Evolutionary conservation across 1,139 yeast genomes (phyloP).

Genomic region (Hemisphaericaspora lyxosophila): DNA sequence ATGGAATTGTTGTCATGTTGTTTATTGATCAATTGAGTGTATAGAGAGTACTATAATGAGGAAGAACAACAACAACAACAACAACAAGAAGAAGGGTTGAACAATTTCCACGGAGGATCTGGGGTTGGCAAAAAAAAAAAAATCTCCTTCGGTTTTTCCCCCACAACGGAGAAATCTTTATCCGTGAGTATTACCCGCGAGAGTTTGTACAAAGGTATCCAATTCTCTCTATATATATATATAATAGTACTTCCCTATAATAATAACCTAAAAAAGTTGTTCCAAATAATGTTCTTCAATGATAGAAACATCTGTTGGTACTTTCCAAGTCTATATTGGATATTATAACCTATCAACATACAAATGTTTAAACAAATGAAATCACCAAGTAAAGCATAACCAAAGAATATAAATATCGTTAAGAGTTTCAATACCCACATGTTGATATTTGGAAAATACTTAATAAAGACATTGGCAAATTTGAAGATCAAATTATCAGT

Average conservation of each 20-base stretch:
- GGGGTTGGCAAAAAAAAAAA: background rate
- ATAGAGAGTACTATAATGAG: no score
- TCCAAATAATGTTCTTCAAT: conserved; percentile 10
- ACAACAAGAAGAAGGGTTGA: background rate
- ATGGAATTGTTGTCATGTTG: conserved; percentile 14
- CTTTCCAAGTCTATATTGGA: conserved; percentile 9
- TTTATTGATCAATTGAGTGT: background rate
- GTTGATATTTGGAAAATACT: conserved; percentile 15
- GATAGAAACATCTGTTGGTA: conserved; percentile 11
- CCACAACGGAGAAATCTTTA: background rate
- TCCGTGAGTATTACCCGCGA: no score
- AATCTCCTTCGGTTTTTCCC: background rate
- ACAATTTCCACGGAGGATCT: no score
- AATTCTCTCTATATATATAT: no score
- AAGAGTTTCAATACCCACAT: conserved; percentile 15
- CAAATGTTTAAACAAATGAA: conserved; percentile 29
- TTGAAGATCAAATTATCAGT: conserved; percentile 28
- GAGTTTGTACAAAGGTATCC: no score
- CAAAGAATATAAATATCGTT: conserved; percentile 27
- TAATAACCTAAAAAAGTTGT: conserved; percentile 9
- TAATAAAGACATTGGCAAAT: conserved; percentile 23
- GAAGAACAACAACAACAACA: background rate
- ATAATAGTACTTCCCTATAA: conserved; percentile 3
- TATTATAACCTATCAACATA: conserved; percentile 13
- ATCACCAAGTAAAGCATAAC: conserved; percentile 32